A percentile compares a stretch with the other conserved stretches of the same genome.
phyloP scores from a whole-genome alignment of 2,329 filamentous ascomycete species.

The Reticulascus tulasneorum region DNA sequence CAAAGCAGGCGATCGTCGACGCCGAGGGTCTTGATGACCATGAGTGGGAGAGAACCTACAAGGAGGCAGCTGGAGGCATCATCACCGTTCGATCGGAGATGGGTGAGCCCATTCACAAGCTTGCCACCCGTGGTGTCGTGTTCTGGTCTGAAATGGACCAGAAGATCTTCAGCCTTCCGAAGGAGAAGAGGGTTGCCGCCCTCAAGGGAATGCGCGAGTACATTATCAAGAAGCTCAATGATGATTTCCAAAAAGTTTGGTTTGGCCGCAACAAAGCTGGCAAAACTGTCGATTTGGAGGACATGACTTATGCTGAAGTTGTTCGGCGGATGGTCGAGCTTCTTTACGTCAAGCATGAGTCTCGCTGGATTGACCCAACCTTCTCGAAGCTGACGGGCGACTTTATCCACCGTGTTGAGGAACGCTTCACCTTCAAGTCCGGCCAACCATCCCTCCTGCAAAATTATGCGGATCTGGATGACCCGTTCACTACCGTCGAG shows the following conservation, averaged over 20 bases:
- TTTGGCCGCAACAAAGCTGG: slow-evolving; percentile 82
- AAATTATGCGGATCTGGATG: slow-evolving; percentile 80
- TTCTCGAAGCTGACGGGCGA: slow-evolving; percentile 82
- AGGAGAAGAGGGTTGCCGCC: slow-evolving; percentile 85
- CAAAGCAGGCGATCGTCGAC: slow-evolving; percentile 86
- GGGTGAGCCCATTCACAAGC: slow-evolving; percentile 99
- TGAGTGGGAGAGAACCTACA: slow-evolving; percentile 92
- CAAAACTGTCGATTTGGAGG: slow-evolving; percentile 80
- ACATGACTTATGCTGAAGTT: slow-evolving; percentile 93
- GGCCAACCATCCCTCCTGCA: slow-evolving; percentile 81
- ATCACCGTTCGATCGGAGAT: slow-evolving; percentile 98
- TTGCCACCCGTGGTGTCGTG: slow-evolving; percentile 89
- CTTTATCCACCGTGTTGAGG: slow-evolving; percentile 94
- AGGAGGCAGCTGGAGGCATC: slow-evolving; percentile 84
- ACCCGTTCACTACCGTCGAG: slow-evolving; percentile 75
- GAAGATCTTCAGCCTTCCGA: slow-evolving; percentile 95
- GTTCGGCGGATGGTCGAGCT: slow-evolving; percentile 83
- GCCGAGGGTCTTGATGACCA: slow-evolving; percentile 76
- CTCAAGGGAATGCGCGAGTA: slow-evolving; percentile 84
- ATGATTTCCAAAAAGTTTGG: slow-evolving; percentile 96
- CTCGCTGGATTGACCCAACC: slow-evolving; percentile 85
- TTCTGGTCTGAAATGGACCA: slow-evolving; percentile 99
- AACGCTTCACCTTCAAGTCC: slow-evolving; percentile 76
- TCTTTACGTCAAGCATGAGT: slow-evolving; percentile 87
- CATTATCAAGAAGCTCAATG: slow-evolving; percentile 94